Conservation (phyloP, 2,329 filamentous ascomycete species). For the Monosporascus cannonballus region DNA sequence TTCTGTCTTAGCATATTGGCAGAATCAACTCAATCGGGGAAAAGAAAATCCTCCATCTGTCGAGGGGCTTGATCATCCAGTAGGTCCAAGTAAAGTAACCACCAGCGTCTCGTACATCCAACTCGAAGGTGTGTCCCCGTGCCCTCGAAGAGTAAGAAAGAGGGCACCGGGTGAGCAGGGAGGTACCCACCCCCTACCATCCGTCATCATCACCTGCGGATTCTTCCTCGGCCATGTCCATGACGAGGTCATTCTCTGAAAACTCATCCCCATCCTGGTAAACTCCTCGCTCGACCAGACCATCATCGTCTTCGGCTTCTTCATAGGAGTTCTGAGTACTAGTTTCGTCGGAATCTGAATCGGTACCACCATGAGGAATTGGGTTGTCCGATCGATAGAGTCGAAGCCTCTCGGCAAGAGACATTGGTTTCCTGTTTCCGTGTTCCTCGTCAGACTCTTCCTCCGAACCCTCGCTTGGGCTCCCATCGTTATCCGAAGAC, state of each 20-base stretch:
- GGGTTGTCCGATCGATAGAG: constrained; percentile 14
- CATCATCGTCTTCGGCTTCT: constrained; percentile 9
- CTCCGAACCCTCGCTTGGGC: constrained; percentile 4
- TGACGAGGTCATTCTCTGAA: background rate
- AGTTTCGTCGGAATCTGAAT: constrained; percentile 4
- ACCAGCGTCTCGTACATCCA: background rate
- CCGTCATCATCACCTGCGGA: constrained; percentile 6
- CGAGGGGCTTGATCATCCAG: no score
- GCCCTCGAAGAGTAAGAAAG: background rate
- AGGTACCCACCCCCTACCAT: background rate
- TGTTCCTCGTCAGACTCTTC: constrained; percentile 4
- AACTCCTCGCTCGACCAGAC: constrained; percentile 8
- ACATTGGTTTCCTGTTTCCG: constrained; percentile 9
- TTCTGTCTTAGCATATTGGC: no score
- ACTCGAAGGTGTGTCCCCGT: background rate
- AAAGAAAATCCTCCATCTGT: no score
- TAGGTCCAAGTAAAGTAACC: no score
- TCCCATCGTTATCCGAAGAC: constrained; percentile 6
- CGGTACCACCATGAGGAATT: constrained; percentile 3
- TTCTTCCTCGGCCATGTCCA: constrained; percentile 7
- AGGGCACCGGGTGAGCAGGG: background rate
- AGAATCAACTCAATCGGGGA: no score
- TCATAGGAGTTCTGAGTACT: background rate
- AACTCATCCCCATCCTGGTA: background rate
- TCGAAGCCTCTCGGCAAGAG: constrained; percentile 13